Conservation (phyloP, 345 rosid species). For the Populus alba region DNA sequence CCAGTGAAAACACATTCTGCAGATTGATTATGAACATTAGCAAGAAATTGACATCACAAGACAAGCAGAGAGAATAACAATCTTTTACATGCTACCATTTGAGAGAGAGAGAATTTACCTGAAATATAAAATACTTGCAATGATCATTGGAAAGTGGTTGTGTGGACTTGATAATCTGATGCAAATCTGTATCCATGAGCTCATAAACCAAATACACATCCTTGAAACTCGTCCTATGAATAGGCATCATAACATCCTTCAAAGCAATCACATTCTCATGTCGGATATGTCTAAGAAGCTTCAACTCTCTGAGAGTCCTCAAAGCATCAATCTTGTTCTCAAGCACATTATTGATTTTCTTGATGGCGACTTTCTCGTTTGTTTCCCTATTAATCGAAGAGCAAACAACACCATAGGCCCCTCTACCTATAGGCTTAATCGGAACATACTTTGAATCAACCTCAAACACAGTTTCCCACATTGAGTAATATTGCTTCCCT, state of each 20-base stretch:
- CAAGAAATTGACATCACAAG: not conserved
- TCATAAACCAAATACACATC: constrained; percentile 87
- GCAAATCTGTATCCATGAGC: constrained; percentile 81
- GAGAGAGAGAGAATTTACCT: constrained; percentile 35
- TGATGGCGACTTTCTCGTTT: constrained; percentile 74
- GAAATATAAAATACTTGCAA: constrained; percentile 74
- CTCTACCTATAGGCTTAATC: constrained; percentile 79
- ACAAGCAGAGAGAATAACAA: not conserved
- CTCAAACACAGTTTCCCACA: constrained; percentile 82
- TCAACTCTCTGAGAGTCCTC: constrained; percentile 73
- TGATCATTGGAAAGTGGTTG: constrained; percentile 69
- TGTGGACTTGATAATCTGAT: constrained; percentile 79
- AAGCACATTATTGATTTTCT: constrained; percentile 70
- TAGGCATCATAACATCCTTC: constrained; percentile 79
- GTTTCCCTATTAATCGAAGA: constrained; percentile 76
- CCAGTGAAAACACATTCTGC: not conserved
- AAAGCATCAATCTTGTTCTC: constrained; percentile 66
- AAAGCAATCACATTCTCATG: constrained; percentile 80
- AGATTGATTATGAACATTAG: not conserved
- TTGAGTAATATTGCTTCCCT: constrained; percentile 74
- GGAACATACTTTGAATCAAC: constrained; percentile 76
- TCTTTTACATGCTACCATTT: not conserved
- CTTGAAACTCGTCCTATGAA: constrained; percentile 56
- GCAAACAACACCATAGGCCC: constrained; percentile 86
- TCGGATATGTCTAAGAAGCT: constrained; percentile 67